A percentile compares a stretch with the other conserved stretches of the same genome.
Conservation (phyloP, 2,329 filamentous ascomycete genomes). For the Calonectria naviculata region DNA sequence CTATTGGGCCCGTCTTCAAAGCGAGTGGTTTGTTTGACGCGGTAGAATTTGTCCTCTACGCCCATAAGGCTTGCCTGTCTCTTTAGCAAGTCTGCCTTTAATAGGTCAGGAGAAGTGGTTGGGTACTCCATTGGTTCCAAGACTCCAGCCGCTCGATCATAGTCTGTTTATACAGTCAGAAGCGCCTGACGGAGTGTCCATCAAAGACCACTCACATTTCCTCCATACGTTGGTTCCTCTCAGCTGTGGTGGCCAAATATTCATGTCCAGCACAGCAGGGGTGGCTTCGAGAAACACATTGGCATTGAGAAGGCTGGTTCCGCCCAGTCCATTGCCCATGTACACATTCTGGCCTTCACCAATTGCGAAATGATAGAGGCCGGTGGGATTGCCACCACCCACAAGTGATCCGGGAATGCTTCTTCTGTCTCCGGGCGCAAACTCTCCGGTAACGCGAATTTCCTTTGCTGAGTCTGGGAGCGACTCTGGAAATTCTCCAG, state of each 20-base stretch:
- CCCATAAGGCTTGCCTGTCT: conserved; percentile 66
- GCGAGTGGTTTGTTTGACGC: conserved; percentile 70
- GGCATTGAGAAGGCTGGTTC: conserved; percentile 74
- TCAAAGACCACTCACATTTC: conserved; percentile 56
- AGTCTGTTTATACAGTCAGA: conserved; percentile 56
- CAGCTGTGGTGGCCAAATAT: conserved; percentile 70
- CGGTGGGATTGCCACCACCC: conserved; percentile 63
- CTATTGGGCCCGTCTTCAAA: conserved; percentile 71
- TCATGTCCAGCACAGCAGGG: conserved; percentile 61
- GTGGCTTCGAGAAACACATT: conserved; percentile 75
- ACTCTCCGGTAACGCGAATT: conserved; percentile 66
- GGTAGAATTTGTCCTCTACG: conserved; percentile 63
- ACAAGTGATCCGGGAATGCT: conserved; percentile 35
- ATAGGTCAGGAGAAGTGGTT: conserved; percentile 64
- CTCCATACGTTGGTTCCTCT: conserved; percentile 54
- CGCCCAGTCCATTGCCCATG: conserved; percentile 72
- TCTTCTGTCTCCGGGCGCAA: conserved; percentile 41
- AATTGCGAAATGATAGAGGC: conserved; percentile 72
- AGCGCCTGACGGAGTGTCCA: background rate
- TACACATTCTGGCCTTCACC: conserved; percentile 73
- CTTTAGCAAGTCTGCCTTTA: conserved; percentile 68
- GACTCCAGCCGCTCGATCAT: conserved; percentile 64
- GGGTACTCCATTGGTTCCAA: conserved; percentile 71
- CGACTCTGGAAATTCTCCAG: conserved; percentile 70
- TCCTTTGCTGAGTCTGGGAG: conserved; percentile 60